These are phyloP conservation scores for Lentinula lateritia DNA, from an alignment of 768 basidiomycete species.

Conservation along the genomic window DNA sequence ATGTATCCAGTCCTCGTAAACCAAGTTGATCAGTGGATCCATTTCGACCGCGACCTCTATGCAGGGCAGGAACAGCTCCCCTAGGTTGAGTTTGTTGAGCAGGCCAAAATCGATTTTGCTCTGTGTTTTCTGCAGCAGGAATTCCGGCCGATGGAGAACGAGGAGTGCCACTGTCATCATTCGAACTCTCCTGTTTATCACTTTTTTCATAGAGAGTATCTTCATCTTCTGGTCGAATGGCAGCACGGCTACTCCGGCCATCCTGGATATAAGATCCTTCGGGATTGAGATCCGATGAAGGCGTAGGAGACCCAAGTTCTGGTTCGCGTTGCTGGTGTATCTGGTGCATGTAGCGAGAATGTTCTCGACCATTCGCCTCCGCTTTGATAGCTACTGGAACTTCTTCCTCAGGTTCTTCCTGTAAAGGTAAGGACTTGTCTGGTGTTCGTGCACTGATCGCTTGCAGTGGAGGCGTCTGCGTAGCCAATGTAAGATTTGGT, in stretches of 20 bases:
- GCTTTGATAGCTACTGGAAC: slow-evolving; percentile 29
- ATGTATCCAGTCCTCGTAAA: slow-evolving; percentile 52
- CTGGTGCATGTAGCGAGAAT: slow-evolving; percentile 26
- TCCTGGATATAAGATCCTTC: slow-evolving; percentile 32
- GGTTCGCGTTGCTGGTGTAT: slow-evolving; percentile 19
- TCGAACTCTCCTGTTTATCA: slow-evolving; percentile 27
- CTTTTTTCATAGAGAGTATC: slow-evolving; percentile 39
- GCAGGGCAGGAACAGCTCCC: slow-evolving; percentile 16
- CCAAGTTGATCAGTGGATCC: slow-evolving; percentile 60
- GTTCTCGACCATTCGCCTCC: slow-evolving; percentile 14
- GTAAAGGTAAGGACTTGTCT: slow-evolving; percentile 69
- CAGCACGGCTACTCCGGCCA: slow-evolving; percentile 31
- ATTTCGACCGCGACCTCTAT: slow-evolving; percentile 47
- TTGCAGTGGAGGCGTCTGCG: slow-evolving; percentile 54
- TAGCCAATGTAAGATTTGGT: slow-evolving; percentile 32
- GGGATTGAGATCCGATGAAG: slow-evolving; percentile 50
- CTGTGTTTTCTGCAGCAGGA: slow-evolving; percentile 22
- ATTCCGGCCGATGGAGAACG: slow-evolving; percentile 61
- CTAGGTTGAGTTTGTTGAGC: slow-evolving; percentile 14
- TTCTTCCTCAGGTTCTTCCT: slow-evolving; percentile 74
- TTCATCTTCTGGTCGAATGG: slow-evolving; percentile 37
- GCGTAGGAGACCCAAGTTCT: slow-evolving; percentile 31
- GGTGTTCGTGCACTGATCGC: slow-evolving; percentile 50
- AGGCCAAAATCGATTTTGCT: neutral
- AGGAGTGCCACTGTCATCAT: slow-evolving; percentile 59